phyloP scores from a whole-genome alignment of 164 flowering plant genomes.

The Magnolia officinalis region DNA sequence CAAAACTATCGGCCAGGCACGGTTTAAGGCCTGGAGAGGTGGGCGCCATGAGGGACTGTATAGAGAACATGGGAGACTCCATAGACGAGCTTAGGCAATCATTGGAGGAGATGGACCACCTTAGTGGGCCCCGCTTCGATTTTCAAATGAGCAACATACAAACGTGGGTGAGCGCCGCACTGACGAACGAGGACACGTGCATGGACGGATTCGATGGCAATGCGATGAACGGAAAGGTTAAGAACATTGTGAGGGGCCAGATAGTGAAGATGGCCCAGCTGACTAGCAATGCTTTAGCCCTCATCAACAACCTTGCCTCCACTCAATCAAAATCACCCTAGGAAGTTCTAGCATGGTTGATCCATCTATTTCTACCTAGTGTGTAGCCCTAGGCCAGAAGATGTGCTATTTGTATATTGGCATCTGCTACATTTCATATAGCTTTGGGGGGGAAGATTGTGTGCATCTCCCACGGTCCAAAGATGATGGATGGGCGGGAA shows the following conservation, averaged over 20 bases:
- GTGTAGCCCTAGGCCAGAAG: no score
- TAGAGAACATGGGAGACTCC: conserved; percentile 46
- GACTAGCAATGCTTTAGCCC: conserved; percentile 28
- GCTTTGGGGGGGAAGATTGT: no score
- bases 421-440: no score
- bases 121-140: conserved; percentile 21
- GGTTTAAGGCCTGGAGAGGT: conserved; percentile 35
- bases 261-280: conserved; percentile 14
- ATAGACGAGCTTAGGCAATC: conserved; percentile 43
- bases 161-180: conserved; percentile 78
- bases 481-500: no score
- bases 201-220: conserved; percentile 50
- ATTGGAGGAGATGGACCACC: conserved; percentile 39
- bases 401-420: no score
- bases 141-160: conserved; percentile 41
- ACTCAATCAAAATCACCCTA: not conserved
- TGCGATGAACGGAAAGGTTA: conserved; percentile 13
- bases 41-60: conserved; percentile 53
- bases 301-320: conserved; percentile 13
- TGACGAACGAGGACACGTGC: conserved; percentile 61
- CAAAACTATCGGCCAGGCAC: conserved; percentile 16
- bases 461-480: no score
- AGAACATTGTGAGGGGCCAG: conserved; percentile 6
- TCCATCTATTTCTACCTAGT: no score
- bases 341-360: not conserved